Evolutionary conservation across 2,329 filamentous ascomycete species (phyloP), one percentile per base, ranked within the genome.

Genomic region (Paecilomyces sp.): DNA sequence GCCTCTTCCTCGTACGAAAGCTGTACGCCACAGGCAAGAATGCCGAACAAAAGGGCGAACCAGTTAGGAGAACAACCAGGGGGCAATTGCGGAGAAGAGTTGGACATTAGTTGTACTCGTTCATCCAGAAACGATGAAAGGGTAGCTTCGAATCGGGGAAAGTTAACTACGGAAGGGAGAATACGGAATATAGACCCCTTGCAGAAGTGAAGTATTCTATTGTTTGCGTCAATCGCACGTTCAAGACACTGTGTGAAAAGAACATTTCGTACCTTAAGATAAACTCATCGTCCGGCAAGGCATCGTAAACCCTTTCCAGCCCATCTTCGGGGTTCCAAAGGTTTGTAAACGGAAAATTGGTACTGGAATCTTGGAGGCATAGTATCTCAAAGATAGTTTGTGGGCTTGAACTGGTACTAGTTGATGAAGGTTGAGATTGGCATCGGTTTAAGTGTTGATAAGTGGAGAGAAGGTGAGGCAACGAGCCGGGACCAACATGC

Each of bases 361-460:
- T 15, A n/a, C 36, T 41, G n/a, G 36, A 41, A n/a, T 41, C 36
- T 41, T 41, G 34, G n/a, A 41, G 34, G n/a, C 34, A 41, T 41
- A 41, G 12, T 15, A 41, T 13, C 34, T 41, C 34, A n/a, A 41
- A 41, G 2, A 41, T 41, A 1, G 34, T 41, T 6, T 41, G 34
- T 15, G 34, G 66, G 67, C 36, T 66, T 68, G n/a, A n/a, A 41
- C 12, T 41, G n/a, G n/a, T 5, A 15, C 3, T 13, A 13, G 1
- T n/a, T 41, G 34, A n/a, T 5, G 34, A 9, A 41, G 11, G 12
- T 2, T 41, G 34, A 3, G 34, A n/a, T 15, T 41, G 13, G 12
- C 11, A 5, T n/a, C 12, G n/a, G n/a, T 41, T 41, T n/a, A 41
- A n/a, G 2, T 13, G 13, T n/a, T 41, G 34, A 41, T 41, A 41